Evolutionary conservation across 331 rosid genomes (phyloP).

Genomic region (Acacia pycnantha): DNA sequence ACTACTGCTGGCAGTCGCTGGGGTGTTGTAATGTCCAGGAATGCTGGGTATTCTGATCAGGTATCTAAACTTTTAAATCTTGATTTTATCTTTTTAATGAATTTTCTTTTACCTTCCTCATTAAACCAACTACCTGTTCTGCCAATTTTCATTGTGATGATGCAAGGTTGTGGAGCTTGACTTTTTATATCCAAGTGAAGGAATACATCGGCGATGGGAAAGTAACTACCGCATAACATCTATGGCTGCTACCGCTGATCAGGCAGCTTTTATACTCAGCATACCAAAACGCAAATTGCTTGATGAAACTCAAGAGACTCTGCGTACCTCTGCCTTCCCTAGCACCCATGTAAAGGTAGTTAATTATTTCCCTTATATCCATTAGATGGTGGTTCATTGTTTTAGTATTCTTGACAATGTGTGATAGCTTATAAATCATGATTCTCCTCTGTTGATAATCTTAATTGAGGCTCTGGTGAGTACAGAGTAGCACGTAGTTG

Average conservation of each 20-base stretch:
- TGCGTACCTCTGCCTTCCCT: conserved; percentile 94
- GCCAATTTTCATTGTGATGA: conserved; percentile 11
- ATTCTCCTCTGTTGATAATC: background rate
- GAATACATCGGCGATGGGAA: conserved; percentile 93
- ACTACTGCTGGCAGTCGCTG: conserved; percentile 95
- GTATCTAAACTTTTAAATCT: conserved; percentile 32
- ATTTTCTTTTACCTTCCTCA: background rate
- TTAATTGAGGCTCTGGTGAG: conserved; percentile 1
- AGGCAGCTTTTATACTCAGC: conserved; percentile 93
- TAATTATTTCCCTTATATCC: conserved; percentile 2
- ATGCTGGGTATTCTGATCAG: conserved; percentile 96
- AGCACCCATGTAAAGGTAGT: conserved; percentile 94
- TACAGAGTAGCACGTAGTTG: background rate
- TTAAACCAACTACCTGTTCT: background rate
- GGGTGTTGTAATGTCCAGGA: conserved; percentile 97
- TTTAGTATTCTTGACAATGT: background rate
- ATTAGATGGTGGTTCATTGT: background rate
- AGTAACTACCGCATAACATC: conserved; percentile 83
- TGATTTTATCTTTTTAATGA: background rate
- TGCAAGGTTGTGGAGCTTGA: conserved; percentile 93
- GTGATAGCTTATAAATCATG: background rate
- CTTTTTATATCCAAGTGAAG: conserved; percentile 93
- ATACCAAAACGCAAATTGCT: conserved; percentile 84
- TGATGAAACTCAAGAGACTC: conserved; percentile 92
- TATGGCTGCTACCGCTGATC: conserved; percentile 92